Base-by-base conservation (phyloP, 352 stramenopile genomes). In the Globisporangium echinulatum region DNA sequence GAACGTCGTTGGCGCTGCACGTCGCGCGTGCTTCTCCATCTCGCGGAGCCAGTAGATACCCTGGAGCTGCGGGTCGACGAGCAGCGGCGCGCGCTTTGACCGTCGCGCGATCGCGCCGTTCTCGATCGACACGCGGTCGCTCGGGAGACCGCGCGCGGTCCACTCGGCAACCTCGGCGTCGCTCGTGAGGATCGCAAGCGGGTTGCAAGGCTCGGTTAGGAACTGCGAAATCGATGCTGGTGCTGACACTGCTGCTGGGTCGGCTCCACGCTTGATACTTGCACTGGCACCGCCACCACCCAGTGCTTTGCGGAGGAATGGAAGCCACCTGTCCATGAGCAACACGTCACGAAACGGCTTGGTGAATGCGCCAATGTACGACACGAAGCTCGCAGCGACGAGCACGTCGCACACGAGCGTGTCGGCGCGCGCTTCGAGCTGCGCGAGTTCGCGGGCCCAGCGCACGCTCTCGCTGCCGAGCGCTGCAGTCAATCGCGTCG, bases 361-460 rank as follows among this genome's bases (percentile, higher is more conserved):
- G 2, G 92, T 98, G 61, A 98, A 98, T 2, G 91, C 89, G 8
- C 92, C 94, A n/a, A 92, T 77, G 49, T 97, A 98, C 25, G 87
- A 96, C 37, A 97, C 92, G 56, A 98, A 98, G 15, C 90, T 94
- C 7, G 88, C 82, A 38, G 89, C 90, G 3, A 98, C 62, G 4
- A 98, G 64, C 46, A 97, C 87, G 57, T 98, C 92, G 33, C 90
- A 92, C 0, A 93, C 81, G 11, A 98, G 67, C 37, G 90, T 75
- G 14, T 91, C 74, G 7, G 82, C 79, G 55, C 95, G 75, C 39
- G 44, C 49, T 53, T 93, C 69, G 7, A 98, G 75, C 19, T 77
- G 67, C 6, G 84, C 70, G 7, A 98, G 82, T 52, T 97, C 93
- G 5, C 75, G 59, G 4, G 78, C 55, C 95, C 95, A 98, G 2